phyloP scores from a whole-genome alignment of 331 rosid species.

The Spiraea crenata region DNA sequence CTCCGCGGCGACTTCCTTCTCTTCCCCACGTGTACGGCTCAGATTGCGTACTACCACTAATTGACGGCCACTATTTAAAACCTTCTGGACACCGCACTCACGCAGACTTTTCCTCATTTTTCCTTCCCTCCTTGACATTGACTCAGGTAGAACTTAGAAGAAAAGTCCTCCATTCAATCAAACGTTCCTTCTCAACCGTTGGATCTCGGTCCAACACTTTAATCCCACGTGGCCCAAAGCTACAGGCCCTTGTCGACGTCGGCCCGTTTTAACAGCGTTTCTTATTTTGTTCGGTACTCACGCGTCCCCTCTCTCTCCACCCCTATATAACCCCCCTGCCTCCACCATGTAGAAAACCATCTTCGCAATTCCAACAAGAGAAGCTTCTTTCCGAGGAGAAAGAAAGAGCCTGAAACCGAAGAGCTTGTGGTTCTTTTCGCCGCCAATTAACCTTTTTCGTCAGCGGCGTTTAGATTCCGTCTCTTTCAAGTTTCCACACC shows the following conservation, averaged over 20 bases:
- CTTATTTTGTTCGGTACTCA: not conserved
- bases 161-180: not conserved
- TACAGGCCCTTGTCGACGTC: not conserved
- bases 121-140: not conserved
- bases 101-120: conserved; percentile 10
- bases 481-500: not conserved
- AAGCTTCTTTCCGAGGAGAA: not conserved
- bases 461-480: conserved; percentile 12
- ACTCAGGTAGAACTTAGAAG: not conserved
- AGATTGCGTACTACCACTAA: not conserved
- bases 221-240: conserved; percentile 17
- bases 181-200: not conserved
- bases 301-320: not conserved
- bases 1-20: conserved; percentile 4
- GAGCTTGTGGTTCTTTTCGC: conserved; percentile 6
- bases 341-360: not conserved
- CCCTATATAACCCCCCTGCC: not conserved
- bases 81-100: not conserved
- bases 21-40: conserved; percentile 7
- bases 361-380: not conserved
- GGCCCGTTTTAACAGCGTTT: not conserved
- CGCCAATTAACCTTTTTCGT: conserved; percentile 20
- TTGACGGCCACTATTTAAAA: not conserved
- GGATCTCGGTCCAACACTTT: not conserved
- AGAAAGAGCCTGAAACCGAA: conserved; percentile 1